Evolutionary conservation across 208 protist genomes (phyloP), one percentile per base, ranked within the genome.

Genomic region (Trichomonas vaginalis): DNA sequence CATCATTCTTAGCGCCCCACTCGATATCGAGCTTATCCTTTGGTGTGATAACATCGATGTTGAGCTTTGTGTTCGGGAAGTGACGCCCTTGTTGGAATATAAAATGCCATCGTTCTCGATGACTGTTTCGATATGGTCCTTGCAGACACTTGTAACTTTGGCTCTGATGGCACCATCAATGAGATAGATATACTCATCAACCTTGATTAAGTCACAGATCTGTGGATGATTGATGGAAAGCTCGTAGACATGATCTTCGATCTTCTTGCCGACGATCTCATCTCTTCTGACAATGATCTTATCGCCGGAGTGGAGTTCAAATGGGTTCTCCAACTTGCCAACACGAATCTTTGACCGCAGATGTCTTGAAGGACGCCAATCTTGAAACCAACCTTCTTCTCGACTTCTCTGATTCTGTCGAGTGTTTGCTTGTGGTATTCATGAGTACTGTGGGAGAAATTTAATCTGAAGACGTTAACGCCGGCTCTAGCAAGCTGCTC

Each of bases 121-220:
- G 48, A 95, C 51, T 27, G 96, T 96, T 42, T 95, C 96, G 9
- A 96, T 95, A 15, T n/a, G 0, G 46, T 97, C 96, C n/a, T 83
- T 95, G 2, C 79, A 90, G 39, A 97, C 95, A 80, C 95, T 82
- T 39, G 9, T 35, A 14, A 99, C 98, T 45, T 97, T 96, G 17
- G 99, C 97, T 70, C 97, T 97, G 82, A 99, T 97, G 56, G 99
- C 98, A 86, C 99, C 99, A 97, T 99, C 98, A 96, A 99, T 98
- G 92, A 99, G 97, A 96, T 99, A 98, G 95, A 99, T 98, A 80
- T 96, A 97, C 92, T 98, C 97, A 88, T 98, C 98, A 0, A 96
- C 27, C 47, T 96, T 21, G 35, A 98, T 70, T 61, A 96, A 96
- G 61, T 97, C 96, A 79, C 82, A 90, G 42, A 97, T 90, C 37